phyloP scores from a whole-genome alignment of 1,139 yeast genomes.

The Suhomyces guaymorum region DNA sequence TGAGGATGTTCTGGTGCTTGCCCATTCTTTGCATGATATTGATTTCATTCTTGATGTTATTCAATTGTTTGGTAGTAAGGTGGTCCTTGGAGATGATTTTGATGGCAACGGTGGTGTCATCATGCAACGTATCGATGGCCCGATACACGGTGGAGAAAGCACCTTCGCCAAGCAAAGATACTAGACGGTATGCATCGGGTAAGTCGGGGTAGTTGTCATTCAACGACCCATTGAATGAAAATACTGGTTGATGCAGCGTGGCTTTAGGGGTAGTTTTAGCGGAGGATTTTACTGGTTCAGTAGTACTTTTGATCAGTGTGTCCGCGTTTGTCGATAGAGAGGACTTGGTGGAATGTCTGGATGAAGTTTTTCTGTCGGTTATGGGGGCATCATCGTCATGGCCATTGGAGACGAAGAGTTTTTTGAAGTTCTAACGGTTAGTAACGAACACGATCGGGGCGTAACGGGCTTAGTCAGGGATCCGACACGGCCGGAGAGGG shows the following conservation, averaged over 20 bases:
- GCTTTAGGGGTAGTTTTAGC: no score
- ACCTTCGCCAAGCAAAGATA: constrained; percentile 65
- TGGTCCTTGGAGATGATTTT: constrained; percentile 78
- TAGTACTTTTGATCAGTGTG: no score
- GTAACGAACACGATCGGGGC: constrained; percentile 1
- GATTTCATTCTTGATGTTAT: constrained; percentile 78
- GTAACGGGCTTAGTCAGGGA: background rate
- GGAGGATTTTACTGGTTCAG: no score
- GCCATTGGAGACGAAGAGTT: constrained; percentile 15
- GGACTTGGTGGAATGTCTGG: constrained; percentile 1
- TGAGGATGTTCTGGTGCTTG: constrained; percentile 63
- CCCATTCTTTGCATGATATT: constrained; percentile 74
- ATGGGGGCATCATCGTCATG: constrained; percentile 6
- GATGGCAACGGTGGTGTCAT: constrained; percentile 67
- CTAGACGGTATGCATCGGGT: constrained; percentile 23
- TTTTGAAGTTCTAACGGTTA: constrained; percentile 17
- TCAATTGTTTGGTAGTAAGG: constrained; percentile 48
- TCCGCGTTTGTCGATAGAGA: background rate
- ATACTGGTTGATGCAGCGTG: no score
- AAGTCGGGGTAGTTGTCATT: constrained; percentile 16
- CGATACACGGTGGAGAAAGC: constrained; percentile 87
- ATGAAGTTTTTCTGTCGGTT: constrained; percentile 1
- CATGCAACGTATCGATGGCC: constrained; percentile 51
- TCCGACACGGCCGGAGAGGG: no score
- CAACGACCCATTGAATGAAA: constrained; percentile 9